These are phyloP conservation scores for Ormosia emarginata DNA, from an alignment of 306 rosid species.

Conservation along the genomic window DNA sequence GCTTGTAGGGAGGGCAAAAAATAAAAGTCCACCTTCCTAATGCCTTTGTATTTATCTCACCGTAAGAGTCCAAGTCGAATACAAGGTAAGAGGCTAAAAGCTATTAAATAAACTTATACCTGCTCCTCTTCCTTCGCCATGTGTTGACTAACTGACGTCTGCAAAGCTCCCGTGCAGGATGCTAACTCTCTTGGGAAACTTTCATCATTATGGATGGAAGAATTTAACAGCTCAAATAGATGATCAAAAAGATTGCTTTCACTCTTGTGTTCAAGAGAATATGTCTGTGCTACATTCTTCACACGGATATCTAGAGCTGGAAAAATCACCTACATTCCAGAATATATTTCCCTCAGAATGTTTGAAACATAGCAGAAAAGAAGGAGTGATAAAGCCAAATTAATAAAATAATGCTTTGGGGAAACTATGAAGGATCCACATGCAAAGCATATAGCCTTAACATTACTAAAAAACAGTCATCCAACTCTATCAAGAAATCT, in stretches of 20 bases:
- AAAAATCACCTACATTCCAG: slow-evolving; percentile 78
- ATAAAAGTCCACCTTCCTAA: not conserved
- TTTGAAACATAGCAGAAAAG: slow-evolving; percentile 14
- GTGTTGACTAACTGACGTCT: slow-evolving; percentile 93
- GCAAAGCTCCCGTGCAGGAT: slow-evolving; percentile 89
- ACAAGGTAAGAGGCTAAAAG: slow-evolving; percentile 2
- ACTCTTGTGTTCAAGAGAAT: slow-evolving; percentile 97
- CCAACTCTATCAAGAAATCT: slow-evolving; percentile 13
- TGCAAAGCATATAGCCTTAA: not conserved
- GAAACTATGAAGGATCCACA: not conserved
- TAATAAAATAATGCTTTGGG: slow-evolving; percentile 4
- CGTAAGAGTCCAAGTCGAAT: not conserved
- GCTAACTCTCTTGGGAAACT: slow-evolving; percentile 88
- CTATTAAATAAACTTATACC: slow-evolving; percentile 47
- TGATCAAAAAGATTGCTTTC: slow-evolving; percentile 90
- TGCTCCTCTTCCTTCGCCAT: slow-evolving; percentile 99
- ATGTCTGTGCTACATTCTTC: slow-evolving; percentile 97
- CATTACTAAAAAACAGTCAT: not conserved
- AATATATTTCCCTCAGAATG: slow-evolving; percentile 25
- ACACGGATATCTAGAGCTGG: slow-evolving; percentile 98
- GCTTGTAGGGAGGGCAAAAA: no score
- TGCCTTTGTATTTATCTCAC: not conserved
- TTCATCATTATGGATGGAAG: slow-evolving; percentile 58
- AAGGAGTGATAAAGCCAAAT: slow-evolving; percentile 3
- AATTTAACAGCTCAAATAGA: slow-evolving; percentile 77